Conservation (phyloP, 2,329 filamentous ascomycete genomes). For the Amesomyces nigricolor region DNA sequence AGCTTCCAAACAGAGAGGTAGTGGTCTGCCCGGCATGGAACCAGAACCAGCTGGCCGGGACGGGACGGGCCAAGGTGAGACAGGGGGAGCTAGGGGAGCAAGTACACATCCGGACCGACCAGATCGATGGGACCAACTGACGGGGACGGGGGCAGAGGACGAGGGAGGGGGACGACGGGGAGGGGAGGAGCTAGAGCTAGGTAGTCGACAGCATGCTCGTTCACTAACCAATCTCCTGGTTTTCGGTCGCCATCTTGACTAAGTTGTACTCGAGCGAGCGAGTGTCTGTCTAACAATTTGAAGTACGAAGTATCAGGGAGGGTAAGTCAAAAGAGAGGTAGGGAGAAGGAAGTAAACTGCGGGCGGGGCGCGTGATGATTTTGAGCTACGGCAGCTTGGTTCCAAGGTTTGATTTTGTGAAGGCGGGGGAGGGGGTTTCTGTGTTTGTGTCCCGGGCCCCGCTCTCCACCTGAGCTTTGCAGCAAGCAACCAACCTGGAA, state of each 20-base stretch:
- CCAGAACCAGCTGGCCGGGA: background rate
- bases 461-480: conserved; percentile 12
- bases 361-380: conserved; percentile 23
- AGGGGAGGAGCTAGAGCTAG: background rate
- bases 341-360: conserved; percentile 16
- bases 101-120: background rate
- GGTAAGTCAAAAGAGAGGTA: background rate
- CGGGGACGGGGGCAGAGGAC: background rate
- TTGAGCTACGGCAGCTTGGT: conserved; percentile 22
- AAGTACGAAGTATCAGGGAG: background rate
- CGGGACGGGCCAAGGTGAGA: background rate
- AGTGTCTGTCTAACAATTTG: background rate
- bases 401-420: conserved; percentile 21
- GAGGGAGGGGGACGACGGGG: background rate
- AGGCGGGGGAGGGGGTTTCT: conserved; percentile 30
- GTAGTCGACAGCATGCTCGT: background rate
- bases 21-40: background rate
- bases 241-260: conserved; percentile 36
- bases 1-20: background rate
- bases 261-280: conserved; percentile 9
- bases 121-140: background rate
- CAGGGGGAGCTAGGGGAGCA: conserved; percentile 4
- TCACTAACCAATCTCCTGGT: conserved; percentile 36
- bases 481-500: background rate
- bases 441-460: conserved; percentile 22